A percentile compares a stretch with the other conserved stretches of the same genome.
phyloP scores from a whole-genome alignment of 495 filamentous ascomycete genomes.

The Talaromyces nanjingensis region DNA sequence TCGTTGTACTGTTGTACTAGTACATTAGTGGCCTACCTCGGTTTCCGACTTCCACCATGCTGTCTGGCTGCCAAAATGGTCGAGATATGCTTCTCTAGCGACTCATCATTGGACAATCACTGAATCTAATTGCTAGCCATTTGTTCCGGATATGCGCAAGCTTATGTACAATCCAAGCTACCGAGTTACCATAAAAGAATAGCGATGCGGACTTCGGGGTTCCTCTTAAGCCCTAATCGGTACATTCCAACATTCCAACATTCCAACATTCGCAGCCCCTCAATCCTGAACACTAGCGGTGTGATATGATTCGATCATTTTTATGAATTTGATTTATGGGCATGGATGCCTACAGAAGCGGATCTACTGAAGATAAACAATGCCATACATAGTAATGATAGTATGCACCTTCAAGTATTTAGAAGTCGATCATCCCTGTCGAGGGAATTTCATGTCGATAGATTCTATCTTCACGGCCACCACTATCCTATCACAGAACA shows the following conservation, averaged over 20 bases:
- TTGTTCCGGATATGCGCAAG: too few relatives aligned
- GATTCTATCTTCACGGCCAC: background rate
- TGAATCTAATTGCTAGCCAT: too few relatives aligned
- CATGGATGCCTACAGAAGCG: background rate
- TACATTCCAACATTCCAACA: too few relatives aligned
- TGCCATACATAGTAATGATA: too few relatives aligned
- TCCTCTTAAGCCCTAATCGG: too few relatives aligned
- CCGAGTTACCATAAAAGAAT: too few relatives aligned
- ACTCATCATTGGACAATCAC: too few relatives aligned
- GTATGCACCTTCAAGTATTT: background rate
- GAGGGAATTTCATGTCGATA: background rate
- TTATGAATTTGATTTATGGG: background rate
- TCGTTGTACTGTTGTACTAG: background rate
- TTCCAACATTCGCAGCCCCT: too few relatives aligned
- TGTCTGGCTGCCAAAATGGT: background rate
- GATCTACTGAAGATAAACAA: background rate
- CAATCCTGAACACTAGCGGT: background rate
- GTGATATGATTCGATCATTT: background rate
- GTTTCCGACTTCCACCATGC: background rate
- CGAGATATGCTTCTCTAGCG: too few relatives aligned
- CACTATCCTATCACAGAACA: background rate
- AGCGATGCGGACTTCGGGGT: too few relatives aligned
- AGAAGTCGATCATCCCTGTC: background rate
- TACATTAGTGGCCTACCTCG: background rate
- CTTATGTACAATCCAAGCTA: too few relatives aligned